phyloP scores from a whole-genome alignment of 108 stramenopile species.

The Fragilariopsis cylindrus region DNA sequence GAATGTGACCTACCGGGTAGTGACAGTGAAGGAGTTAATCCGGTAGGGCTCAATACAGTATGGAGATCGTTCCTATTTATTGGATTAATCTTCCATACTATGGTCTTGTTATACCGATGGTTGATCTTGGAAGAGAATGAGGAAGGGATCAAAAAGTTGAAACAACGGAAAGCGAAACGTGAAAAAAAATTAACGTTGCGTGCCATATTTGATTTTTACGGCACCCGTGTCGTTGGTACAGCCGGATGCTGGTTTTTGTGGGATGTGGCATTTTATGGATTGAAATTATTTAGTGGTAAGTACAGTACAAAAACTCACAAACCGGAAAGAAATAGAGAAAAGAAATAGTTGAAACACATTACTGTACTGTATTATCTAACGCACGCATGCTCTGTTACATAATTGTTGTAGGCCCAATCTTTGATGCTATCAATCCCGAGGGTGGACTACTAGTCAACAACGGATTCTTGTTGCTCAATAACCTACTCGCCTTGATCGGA shows the following conservation, averaged over 20 bases:
- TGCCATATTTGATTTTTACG: background rate
- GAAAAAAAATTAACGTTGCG: background rate
- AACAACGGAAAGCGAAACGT: background rate
- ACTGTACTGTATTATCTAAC: too few species aligned
- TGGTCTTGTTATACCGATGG: constrained; percentile 26
- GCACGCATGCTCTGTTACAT: too few species aligned
- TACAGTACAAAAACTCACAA: too few species aligned
- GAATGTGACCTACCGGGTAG: constrained; percentile 22
- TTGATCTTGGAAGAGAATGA: constrained; percentile 11
- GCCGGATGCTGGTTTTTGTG: constrained; percentile 28
- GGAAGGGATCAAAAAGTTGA: background rate
- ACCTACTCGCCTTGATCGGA: constrained; percentile 25
- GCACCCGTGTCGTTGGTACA: constrained; percentile 10
- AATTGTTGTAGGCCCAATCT: constrained; percentile 18
- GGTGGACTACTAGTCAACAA: constrained; percentile 29
- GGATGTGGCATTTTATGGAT: constrained; percentile 36
- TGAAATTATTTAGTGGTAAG: constrained; percentile 25
- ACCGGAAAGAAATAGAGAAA: too few species aligned
- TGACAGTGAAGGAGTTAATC: constrained; percentile 11
- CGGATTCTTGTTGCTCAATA: constrained; percentile 33
- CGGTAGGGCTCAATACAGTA: constrained; percentile 12
- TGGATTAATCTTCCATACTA: constrained; percentile 31
- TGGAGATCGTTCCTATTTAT: constrained; percentile 32
- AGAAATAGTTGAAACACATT: too few species aligned
- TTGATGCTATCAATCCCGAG: constrained; percentile 23